Evolutionary conservation across 768 basidiomycete species (phyloP).

Genomic region (Termitomyces sp.): DNA sequence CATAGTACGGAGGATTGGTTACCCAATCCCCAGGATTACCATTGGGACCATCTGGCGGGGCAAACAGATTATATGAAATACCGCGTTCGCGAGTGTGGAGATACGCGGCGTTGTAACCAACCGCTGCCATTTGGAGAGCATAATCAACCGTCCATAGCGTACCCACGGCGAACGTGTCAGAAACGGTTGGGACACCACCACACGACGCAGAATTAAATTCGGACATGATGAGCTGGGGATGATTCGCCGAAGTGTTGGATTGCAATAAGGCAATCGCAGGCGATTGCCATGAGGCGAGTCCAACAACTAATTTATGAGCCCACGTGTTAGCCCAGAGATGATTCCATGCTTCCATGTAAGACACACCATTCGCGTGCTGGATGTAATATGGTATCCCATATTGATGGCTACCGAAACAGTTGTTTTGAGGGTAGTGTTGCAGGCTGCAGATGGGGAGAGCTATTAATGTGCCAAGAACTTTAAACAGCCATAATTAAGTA

Average conservation of each 20-base stretch:
- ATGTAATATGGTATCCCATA: slow-evolving; percentile 38
- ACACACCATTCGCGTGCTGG: slow-evolving; percentile 40
- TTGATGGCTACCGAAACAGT: slow-evolving; percentile 31
- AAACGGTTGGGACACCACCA: slow-evolving; percentile 44
- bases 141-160: slow-evolving; percentile 50
- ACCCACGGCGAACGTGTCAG: slow-evolving; percentile 45
- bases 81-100: slow-evolving; percentile 52
- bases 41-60: slow-evolving; percentile 32
- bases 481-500: slow-evolving; percentile 2
- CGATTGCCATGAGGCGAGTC: slow-evolving; percentile 40
- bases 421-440: slow-evolving; percentile 51
- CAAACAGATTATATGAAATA: slow-evolving; percentile 46
- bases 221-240: slow-evolving; percentile 40
- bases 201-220: slow-evolving; percentile 53
- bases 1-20: slow-evolving; percentile 46
- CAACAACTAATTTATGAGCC: slow-evolving; percentile 25
- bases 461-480: neutral
- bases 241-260: slow-evolving; percentile 22
- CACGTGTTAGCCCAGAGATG: neutral
- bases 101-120: slow-evolving; percentile 43
- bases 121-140: slow-evolving; percentile 43
- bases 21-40: slow-evolving; percentile 34
- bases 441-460: slow-evolving; percentile 22
- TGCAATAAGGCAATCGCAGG: slow-evolving; percentile 32
- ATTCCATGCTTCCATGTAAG: neutral